phyloP scores from a whole-genome alignment of 352 stramenopile species.

The Poterioochromonas sp. region DNA sequence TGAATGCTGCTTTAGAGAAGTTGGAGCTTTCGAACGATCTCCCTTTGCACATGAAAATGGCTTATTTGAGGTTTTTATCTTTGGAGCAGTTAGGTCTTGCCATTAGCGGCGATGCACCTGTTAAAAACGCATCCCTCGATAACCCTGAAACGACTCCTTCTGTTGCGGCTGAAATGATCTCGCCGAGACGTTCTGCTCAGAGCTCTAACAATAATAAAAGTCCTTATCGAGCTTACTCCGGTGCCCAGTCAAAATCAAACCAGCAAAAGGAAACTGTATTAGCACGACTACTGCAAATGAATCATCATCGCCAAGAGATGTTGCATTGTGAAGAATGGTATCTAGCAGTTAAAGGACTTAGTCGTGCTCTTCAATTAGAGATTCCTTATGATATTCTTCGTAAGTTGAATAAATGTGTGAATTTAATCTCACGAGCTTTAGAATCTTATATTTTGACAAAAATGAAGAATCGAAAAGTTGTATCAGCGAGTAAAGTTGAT shows the following conservation, averaged over 20 bases:
- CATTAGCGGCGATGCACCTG: too few relatives aligned
- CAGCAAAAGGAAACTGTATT: too few relatives aligned
- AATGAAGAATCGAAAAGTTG: too few relatives aligned
- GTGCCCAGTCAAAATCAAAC: background rate
- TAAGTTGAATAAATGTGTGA: background rate
- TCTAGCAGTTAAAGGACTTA: background rate
- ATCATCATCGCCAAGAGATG: background rate
- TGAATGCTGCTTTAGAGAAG: too few relatives aligned
- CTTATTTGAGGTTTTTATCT: slow-evolving; percentile 6
- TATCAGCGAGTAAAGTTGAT: too few relatives aligned
- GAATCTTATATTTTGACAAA: background rate
- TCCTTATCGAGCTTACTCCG: background rate
- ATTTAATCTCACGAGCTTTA: background rate
- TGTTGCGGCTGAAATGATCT: too few relatives aligned
- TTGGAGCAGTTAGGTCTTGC: slow-evolving; percentile 2
- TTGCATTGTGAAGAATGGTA: slow-evolving; percentile 26
- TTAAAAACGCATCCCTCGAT: too few relatives aligned
- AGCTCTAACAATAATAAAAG: too few relatives aligned
- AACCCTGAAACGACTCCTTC: too few relatives aligned
- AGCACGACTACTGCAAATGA: background rate
- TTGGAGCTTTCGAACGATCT: background rate
- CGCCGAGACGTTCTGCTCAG: too few relatives aligned
- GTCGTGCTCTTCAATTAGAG: background rate
- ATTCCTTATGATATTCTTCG: background rate
- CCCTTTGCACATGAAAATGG: background rate